Base-by-base conservation (phyloP, 192 early-diverging fungal species). In the Coemansia sp. region DNA sequence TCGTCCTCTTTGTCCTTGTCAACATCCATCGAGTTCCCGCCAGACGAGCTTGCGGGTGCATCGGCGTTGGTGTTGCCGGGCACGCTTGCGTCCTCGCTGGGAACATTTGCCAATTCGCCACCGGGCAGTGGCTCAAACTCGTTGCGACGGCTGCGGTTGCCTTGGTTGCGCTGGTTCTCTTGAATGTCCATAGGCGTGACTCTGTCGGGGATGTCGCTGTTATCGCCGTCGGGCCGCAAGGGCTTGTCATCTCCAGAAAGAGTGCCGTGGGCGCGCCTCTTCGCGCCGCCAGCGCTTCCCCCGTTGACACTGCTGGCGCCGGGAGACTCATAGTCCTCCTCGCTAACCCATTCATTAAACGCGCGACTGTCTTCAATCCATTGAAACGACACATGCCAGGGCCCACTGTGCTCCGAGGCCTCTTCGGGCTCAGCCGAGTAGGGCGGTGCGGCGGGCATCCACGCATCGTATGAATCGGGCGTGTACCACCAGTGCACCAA, bases 311-410 rank as follows among this genome's bases (percentile, higher is more conserved):
- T 46, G 42, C 40, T 53, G 45, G 51, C 31, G 19, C 31, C 56
- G 36, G 41, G 31, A 13, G 63, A 51, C 61, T 90, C 90, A 55
- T 92, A 94, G 55, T 94, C 91, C 62, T 91, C 89, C 58, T 90
- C 90, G 52, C 89, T 90, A 80, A 88, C 85, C 85, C 88, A 86
- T 61, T 94, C 90, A 68, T 86, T 85, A 53, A 82, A 89, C 18
- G 68, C 66, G 25, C 64, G 54, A 65, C 87, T 91, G 53, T 92
- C 91, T 14, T 81, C 69, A 30, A 94, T 45, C 90, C 90, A 94
- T 25, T 85, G 81, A 13, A 56, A 61, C 17, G 80, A 81, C 9
- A 93, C 80, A 32, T 75, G 73, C 88, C 88, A 91, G 0, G 86
- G 71, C 0, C 89, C 88, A 8, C 41, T 61, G 52, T 86, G 88